phyloP scores from a whole-genome alignment of 106 monocot genomes.

The Acorus gramineus region DNA sequence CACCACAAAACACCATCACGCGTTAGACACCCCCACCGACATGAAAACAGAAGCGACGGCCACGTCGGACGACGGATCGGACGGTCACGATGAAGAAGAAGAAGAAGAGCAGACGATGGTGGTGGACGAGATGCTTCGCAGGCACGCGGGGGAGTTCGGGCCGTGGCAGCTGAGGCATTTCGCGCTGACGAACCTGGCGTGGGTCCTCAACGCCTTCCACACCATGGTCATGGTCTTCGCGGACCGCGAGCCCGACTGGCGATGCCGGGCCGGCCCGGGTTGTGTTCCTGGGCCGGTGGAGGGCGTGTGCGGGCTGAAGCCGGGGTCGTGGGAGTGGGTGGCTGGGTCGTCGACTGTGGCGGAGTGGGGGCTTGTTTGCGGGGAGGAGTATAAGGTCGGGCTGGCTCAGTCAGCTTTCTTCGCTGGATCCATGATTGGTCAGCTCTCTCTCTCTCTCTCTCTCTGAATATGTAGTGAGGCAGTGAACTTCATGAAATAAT shows the following conservation, averaged over 20 bases:
- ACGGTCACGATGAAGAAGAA: too few species aligned
- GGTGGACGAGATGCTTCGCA: slow-evolving; percentile 7
- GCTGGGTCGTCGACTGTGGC: slow-evolving; percentile 10
- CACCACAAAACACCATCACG: too few species aligned
- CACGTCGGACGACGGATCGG: too few species aligned
- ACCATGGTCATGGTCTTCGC: slow-evolving; percentile 5
- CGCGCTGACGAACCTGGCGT: background rate
- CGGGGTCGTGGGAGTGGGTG: slow-evolving; percentile 8
- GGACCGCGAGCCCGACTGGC: background rate
- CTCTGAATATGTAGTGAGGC: too few species aligned
- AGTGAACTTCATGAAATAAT: background rate
- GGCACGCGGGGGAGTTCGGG: slow-evolving; percentile 5
- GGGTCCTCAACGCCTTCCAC: slow-evolving; percentile 6
- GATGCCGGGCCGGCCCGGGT: background rate
- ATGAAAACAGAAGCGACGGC: too few species aligned
- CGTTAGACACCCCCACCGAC: too few species aligned
- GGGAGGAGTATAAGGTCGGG: background rate
- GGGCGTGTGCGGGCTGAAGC: background rate
- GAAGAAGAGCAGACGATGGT: background rate
- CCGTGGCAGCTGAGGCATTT: slow-evolving; percentile 12
- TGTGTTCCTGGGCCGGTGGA: background rate
- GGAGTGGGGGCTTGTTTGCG: slow-evolving; percentile 10
- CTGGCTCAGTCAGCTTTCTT: slow-evolving; percentile 7
- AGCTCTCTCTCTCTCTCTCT: background rate
- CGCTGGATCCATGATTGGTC: slow-evolving; percentile 11